Base-by-base conservation (phyloP, 164 flowering plant genomes). In the Magnolia changhungtana region DNA sequence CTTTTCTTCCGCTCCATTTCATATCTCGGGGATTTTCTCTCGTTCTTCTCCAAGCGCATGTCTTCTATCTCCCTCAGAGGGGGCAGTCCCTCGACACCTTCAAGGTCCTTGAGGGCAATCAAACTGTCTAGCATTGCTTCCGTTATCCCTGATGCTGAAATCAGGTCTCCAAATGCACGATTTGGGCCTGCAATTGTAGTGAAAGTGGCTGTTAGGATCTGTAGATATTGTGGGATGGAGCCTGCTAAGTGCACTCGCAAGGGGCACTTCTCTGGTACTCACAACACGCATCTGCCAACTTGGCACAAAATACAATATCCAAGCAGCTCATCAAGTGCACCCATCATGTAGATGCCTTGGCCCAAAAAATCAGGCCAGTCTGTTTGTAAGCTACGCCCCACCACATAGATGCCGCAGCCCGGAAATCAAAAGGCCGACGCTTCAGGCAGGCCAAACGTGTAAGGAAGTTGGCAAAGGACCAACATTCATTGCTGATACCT, bases 141-240 rank as follows among this genome's bases (percentile, higher is more conserved):
- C 10, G 99, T 92, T 76, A 96, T 91, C 72, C 99, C 98, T 58
- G 99, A 96, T 72, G 92, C 90, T 29, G 95, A 87, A 80, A 94
- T 88, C 14, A 96, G 93, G 80, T 96, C 98, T 23, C 98, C 99
- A 85, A 96, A 96, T 74, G 98, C 97, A 78, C 94, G 95, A 83
- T 87, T 81, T 69, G 95, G 94, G 83, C 99, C 98, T 96, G 91
- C 76, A 73, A 75, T 69, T 29, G 24, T 11, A 37, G 21, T 20
- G 10, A 20, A 55, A 73, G 24, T 27, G 37, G 4, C 20, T 16
- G 14, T 31, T 24, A 20, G 59, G 74, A 67, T 14, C 31, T 0
- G 5, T 68, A 45, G 31, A 29, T 68, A 23, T 20, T 72, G 29
- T 72, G 18, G 23, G 3, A 72, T 23, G 63, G 20, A n/a, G 59